phyloP scores from a whole-genome alignment of 805 yeast genomes.

The Danielozyma ontarioensis region DNA sequence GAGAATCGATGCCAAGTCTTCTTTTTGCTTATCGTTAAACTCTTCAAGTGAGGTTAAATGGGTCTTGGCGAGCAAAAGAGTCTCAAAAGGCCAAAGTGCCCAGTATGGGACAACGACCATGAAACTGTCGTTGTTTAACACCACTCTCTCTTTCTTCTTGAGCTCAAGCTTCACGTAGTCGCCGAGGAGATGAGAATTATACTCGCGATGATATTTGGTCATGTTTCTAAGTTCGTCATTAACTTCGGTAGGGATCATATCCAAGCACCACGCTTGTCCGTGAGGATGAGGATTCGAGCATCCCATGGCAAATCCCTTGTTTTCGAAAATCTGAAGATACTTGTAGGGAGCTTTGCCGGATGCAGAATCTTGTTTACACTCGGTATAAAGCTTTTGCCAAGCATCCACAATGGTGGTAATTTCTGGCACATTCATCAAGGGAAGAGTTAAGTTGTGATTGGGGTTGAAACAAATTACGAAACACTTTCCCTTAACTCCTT shows the following conservation, averaged over 20 bases:
- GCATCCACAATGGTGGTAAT: conserved; percentile 49
- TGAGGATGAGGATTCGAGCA: conserved; percentile 82
- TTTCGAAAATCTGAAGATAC: conserved; percentile 70
- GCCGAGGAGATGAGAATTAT: conserved; percentile 47
- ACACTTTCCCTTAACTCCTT: conserved; percentile 63
- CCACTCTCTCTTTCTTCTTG: conserved; percentile 45
- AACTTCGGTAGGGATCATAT: conserved; percentile 62
- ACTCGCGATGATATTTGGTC: conserved; percentile 37
- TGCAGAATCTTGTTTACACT: conserved; percentile 32
- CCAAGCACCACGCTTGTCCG: conserved; percentile 77
- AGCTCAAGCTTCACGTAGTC: conserved; percentile 60
- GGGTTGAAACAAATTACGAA: conserved; percentile 72
- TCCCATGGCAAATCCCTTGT: conserved; percentile 77
- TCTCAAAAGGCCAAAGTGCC: conserved; percentile 83
- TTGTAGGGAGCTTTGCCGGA: conserved; percentile 42
- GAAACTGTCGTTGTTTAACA: conserved; percentile 57
- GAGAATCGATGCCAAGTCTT: conserved; percentile 53
- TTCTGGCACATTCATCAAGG: conserved; percentile 47
- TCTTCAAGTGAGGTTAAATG: conserved; percentile 48
- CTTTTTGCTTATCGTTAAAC: conserved; percentile 41
- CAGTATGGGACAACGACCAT: conserved; percentile 71
- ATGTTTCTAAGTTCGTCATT: conserved; percentile 50
- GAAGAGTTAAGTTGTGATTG: conserved; percentile 60
- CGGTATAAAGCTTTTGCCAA: conserved; percentile 52
- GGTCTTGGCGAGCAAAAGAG: conserved; percentile 53